Base-by-base conservation (phyloP, 2,329 filamentous ascomycete genomes). In the Alternaria hordeiaustralica region DNA sequence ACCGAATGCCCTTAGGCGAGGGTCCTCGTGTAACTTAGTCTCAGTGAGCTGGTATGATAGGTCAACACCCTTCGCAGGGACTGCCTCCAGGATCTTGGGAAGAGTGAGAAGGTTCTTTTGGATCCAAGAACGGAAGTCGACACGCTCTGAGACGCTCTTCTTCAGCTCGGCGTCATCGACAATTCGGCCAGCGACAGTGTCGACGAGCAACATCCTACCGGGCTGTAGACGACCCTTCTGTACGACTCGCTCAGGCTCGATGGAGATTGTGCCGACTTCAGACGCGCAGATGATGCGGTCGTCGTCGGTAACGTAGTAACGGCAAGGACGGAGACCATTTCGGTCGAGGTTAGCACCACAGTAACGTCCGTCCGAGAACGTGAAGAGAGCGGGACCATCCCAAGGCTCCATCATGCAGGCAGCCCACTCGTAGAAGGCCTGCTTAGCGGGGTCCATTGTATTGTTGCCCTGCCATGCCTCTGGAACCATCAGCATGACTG, bases 371-470 rank as follows among this genome's bases (percentile, higher is more conserved):
- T 98, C 95, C 26, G 95, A 93, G 82, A 98, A 98, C 7, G 94
- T 97, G 85, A 98, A 98, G 30, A 98, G 88, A 60, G 95, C 95
- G 33, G 95, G 95, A 18, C 95, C 95, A 82, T 98, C 95, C 95
- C 95, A 98, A 15, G 95, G 94, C 84, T 98, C 95, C 95, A 98
- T 98, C 86, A 97, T 92, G 81, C 95, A 98, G 70, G 94, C 94
- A 75, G 95, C 95, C 94, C 95, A 98, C 81, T 98, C 94, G 83
- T 98, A 98, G 83, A 97, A 98, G 55, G 95, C 95, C 63, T 94
- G 92, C 84, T 98, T 98, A 76, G 93, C 92, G 60, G 94, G 93
- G 75, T 97, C 94, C 91, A 98, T 97, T 64, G 89, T 86, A 41
- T 89, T 85, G 81, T 97, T 97, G 65, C 94, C 95, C 82, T 98